phyloP scores from a whole-genome alignment of 257 asterid species.

The Euphrasia confusa region DNA sequence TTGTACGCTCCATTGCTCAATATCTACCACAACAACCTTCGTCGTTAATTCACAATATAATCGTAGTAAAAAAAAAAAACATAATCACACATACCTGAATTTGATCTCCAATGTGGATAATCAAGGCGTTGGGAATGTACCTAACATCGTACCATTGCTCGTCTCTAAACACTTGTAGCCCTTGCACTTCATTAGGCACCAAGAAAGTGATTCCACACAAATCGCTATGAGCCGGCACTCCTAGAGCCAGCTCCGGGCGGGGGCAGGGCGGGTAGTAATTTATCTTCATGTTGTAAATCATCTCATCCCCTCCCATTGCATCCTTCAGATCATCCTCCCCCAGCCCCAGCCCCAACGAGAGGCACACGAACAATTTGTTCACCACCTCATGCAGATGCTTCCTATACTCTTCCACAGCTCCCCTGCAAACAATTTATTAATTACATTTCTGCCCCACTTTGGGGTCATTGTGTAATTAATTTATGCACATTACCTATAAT shows the following conservation, averaged over 20 bases:
- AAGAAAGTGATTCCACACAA: constrained; percentile 44
- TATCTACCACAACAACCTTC: constrained; percentile 27
- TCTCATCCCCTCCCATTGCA: constrained; percentile 49
- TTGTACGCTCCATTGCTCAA: constrained; percentile 57
- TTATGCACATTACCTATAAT: constrained; percentile 37
- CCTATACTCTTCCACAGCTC: constrained; percentile 43
- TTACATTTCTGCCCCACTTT: no score
- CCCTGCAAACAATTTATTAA: constrained; percentile 25
- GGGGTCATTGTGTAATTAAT: no score
- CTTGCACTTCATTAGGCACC: constrained; percentile 52
- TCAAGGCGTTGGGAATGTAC: constrained; percentile 57
- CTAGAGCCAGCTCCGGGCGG: constrained; percentile 61
- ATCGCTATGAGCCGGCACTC: constrained; percentile 62
- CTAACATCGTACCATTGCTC: constrained; percentile 49
- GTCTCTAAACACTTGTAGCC: constrained; percentile 54
- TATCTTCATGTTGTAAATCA: constrained; percentile 41
- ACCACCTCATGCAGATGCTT: constrained; percentile 31
- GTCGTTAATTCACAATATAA: no score
- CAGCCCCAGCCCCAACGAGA: constrained; percentile 51
- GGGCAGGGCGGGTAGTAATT: constrained; percentile 77
- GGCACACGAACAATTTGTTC: constrained; percentile 31
- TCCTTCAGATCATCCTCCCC: constrained; percentile 36
- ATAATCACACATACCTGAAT: constrained; percentile 37
- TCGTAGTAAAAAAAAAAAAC: no score
- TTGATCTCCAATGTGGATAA: constrained; percentile 72